Evolutionary conservation across 1,139 yeast species (phyloP).

Genomic region (Geotrichum carabidarum): DNA sequence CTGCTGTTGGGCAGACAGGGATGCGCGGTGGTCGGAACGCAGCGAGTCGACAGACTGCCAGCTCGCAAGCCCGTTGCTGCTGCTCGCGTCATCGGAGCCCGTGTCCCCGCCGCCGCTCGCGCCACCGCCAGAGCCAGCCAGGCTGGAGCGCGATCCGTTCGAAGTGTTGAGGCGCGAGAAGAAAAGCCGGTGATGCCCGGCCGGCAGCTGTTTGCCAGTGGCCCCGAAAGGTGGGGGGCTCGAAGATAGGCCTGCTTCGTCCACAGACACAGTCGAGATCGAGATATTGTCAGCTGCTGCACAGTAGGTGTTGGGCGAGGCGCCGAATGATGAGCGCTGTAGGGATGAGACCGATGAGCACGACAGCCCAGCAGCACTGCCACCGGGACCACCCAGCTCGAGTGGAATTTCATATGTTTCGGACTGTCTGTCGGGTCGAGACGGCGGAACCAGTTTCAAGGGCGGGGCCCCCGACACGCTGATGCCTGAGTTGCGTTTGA

Average conservation of each 20-base stretch:
- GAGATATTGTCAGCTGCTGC: constrained; percentile 4
- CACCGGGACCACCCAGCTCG: not conserved
- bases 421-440: constrained; percentile 2
- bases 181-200: not conserved
- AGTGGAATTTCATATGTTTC: not conserved
- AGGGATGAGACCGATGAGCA: constrained; percentile 4
- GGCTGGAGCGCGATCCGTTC: constrained; percentile 10
- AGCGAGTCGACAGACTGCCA: constrained; percentile 10
- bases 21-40: not conserved
- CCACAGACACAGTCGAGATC: constrained; percentile 9
- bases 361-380: constrained; percentile 1
- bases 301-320: constrained; percentile 7
- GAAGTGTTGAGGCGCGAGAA: not conserved
- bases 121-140: not conserved
- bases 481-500: too few species aligned
- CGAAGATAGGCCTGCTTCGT: not conserved
- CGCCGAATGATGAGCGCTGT: constrained; percentile 7
- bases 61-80: not conserved
- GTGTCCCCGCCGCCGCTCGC: too few species aligned
- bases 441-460: not conserved
- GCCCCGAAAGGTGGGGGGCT: too few species aligned
- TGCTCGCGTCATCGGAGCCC: not conserved
- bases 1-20: not conserved
- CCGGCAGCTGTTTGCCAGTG: too few species aligned
- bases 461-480: not conserved